These are phyloP conservation scores for Ceratobasidium theobromae DNA, from an alignment of 1,284 basidiomycete genomes.

Conservation along the genomic window DNA sequence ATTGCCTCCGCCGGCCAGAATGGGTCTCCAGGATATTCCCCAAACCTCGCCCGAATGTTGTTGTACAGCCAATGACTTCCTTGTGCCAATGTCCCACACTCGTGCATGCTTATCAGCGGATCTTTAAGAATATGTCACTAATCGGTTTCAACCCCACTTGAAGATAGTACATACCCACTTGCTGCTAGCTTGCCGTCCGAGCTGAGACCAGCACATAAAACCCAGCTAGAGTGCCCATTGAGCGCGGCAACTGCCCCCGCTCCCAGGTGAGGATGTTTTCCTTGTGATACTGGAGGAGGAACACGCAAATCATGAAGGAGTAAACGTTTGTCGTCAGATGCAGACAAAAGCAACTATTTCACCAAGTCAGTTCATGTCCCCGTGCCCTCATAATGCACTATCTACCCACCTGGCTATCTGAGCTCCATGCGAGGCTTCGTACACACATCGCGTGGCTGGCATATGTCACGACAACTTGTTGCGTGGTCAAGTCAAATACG, in stretches of 20 bases:
- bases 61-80: conserved; percentile 73
- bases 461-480: conserved; percentile 64
- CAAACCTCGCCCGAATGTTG: conserved; percentile 81
- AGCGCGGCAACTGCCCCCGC: conserved; percentile 78
- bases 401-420: conserved; percentile 73
- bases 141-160: neutral
- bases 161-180: conserved; percentile 63
- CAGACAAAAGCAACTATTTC: conserved; percentile 72
- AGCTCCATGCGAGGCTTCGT: conserved; percentile 79
- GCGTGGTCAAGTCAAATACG: conserved; percentile 73
- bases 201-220: conserved; percentile 74
- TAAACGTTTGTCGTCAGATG: conserved; percentile 84
- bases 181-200: conserved; percentile 74
- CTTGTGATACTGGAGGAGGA: conserved; percentile 52
- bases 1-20: conserved; percentile 51
- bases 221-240: conserved; percentile 85
- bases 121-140: conserved; percentile 45
- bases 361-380: neutral
- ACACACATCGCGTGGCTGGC: conserved; percentile 85
- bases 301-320: conserved; percentile 80
- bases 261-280: conserved; percentile 47
- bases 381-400: conserved; percentile 36
- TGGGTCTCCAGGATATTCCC: conserved; percentile 79
- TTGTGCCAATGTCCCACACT: conserved; percentile 82
- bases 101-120: conserved; percentile 84